Evolutionary conservation across 108 stramenopile species (phyloP), one percentile per base, ranked within the genome.

Genomic region (Skeletonema grethae): DNA sequence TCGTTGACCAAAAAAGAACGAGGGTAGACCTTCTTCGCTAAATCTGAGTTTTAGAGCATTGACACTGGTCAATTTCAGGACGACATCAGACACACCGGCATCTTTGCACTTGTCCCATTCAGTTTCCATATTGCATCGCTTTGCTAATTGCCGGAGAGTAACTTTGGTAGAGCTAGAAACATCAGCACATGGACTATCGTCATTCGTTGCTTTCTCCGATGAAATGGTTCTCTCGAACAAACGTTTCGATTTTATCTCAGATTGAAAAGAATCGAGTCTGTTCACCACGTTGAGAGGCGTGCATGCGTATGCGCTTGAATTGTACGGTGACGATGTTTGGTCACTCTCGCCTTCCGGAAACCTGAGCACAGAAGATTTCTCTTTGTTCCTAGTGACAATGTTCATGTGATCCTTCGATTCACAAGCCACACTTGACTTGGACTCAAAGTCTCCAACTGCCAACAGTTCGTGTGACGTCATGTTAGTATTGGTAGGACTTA

Each of bases 11-110:
- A 77, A 20, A 22, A 84, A 72, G 39, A 75, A 72, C 43, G 68
- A 59, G 20, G 85, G 88, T 35, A 60, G 57, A 7, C 79, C 77
- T 56, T 76, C 56, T 29, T 18, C 11, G 31, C 74, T 80, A 53
- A 88, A 90, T 67, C 84, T 79, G 12, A 90, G 65, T 48, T 76
- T 76, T 3, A 39, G 46, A 53, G 84, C 84, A 73, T 90, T 90
- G 45, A 24, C 60, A 75, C 84, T 85, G 10, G 75, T 78, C 18
- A 86, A 55, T 32, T 60, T 30, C 30, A 82, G 48, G 20, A 78
- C 77, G 10, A 74, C 72, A 29, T 83, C 74, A 12, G 70, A 53
- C 10, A 86, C 79, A 24, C 76, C 86, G 55, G 72, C 28, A 25
- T 77, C 43, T 29, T 62, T 50, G 31, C 75, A 83, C 13, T 48